A percentile compares a stretch with the other conserved stretches of the same genome.
phyloP scores from a whole-genome alignment of 352 stramenopile species.

The Pythium apleroticum region DNA sequence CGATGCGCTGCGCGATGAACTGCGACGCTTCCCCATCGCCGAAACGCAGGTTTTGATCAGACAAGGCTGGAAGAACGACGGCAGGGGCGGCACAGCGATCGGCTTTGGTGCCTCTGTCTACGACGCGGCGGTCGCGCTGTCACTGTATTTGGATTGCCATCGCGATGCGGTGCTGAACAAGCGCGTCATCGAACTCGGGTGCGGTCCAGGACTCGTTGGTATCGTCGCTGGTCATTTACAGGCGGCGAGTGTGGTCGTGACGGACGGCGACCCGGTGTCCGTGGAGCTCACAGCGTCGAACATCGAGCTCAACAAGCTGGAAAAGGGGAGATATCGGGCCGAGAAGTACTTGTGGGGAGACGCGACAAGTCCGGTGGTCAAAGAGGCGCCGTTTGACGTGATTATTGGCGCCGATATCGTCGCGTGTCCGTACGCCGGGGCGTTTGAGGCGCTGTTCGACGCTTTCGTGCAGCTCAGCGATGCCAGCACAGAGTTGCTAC shows the following conservation, averaged over 20 bases:
- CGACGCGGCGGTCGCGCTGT: constrained; percentile 72
- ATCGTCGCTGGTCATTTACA: constrained; percentile 60
- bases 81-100: constrained; percentile 63
- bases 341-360: constrained; percentile 69
- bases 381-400: constrained; percentile 50
- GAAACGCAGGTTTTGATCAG: constrained; percentile 57
- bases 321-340: constrained; percentile 30
- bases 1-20: constrained; percentile 60
- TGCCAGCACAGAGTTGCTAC: constrained; percentile 47
- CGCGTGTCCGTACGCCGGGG: constrained; percentile 73
- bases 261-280: constrained; percentile 70
- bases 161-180: constrained; percentile 47
- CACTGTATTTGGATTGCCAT: constrained; percentile 71
- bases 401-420: constrained; percentile 82
- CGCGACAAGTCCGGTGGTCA: constrained; percentile 29
- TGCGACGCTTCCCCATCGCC: constrained; percentile 69
- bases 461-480: constrained; percentile 49
- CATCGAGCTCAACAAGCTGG: constrained; percentile 39
- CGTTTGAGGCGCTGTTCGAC: constrained; percentile 59
- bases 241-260: constrained; percentile 50
- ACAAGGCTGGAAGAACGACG: constrained; percentile 77
- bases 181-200: constrained; percentile 71
- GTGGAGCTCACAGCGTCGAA: constrained; percentile 68
- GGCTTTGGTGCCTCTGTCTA: constrained; percentile 86
- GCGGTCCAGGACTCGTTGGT: constrained; percentile 69